Conservation (phyloP, 2,329 filamentous ascomycete genomes). For the Diaporthe citriasiana region DNA sequence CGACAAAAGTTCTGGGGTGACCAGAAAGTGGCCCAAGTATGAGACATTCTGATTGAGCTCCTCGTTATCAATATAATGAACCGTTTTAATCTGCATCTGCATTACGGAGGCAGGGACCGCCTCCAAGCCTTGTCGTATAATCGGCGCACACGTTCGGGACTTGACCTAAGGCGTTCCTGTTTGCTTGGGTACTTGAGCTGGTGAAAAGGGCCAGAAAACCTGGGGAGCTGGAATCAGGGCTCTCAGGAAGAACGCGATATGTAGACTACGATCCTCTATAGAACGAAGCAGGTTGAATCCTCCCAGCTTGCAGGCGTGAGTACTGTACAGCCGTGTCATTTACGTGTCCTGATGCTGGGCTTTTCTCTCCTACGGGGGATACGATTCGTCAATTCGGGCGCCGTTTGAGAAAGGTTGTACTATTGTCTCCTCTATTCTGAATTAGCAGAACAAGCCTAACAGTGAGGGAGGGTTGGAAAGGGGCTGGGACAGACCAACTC, state of each 20-base stretch:
- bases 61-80: conserved; percentile 35
- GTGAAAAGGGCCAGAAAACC: conserved; percentile 12
- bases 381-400: background rate
- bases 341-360: background rate
- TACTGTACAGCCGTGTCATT: background rate
- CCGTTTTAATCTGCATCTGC: conserved; percentile 43
- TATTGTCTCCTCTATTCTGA: background rate
- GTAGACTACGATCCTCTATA: conserved; percentile 39
- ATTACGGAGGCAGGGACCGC: conserved; percentile 31
- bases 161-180: conserved; percentile 38
- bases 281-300: conserved; percentile 28
- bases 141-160: conserved; percentile 35
- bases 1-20: background rate
- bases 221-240: conserved; percentile 21
- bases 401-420: background rate
- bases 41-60: conserved; percentile 38
- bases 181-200: conserved; percentile 35
- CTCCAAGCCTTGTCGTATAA: conserved; percentile 32
- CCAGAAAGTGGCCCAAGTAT: conserved; percentile 15
- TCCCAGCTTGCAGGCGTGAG: conserved; percentile 10
- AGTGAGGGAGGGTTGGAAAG: background rate
- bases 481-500: background rate
- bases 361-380: background rate
- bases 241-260: conserved; percentile 33
- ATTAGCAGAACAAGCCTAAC: background rate